Conservation (phyloP, 2,329 filamentous ascomycete species). For the Aspergillus pseudoterreus region DNA sequence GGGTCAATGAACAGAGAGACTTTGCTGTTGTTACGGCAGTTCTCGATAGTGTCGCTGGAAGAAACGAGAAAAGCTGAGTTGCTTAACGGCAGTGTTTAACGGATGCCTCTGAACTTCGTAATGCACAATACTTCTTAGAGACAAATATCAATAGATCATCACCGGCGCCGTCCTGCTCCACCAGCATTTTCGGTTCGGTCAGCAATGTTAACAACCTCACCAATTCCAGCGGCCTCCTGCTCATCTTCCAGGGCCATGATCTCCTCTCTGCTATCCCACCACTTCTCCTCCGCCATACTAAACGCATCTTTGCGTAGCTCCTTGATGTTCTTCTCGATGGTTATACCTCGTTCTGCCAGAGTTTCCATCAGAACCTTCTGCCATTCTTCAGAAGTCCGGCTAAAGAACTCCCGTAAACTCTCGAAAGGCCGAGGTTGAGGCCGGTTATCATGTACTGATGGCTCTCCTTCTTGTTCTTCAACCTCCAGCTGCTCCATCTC, state of each 20-base stretch:
- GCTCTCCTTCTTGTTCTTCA: constrained; percentile 35
- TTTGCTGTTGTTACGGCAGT: constrained; percentile 62
- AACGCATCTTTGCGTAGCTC: constrained; percentile 91
- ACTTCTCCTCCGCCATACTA: constrained; percentile 88
- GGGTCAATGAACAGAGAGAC: constrained; percentile 66
- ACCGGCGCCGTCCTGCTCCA: constrained; percentile 44
- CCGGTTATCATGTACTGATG: constrained; percentile 65
- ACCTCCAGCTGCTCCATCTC: constrained; percentile 37
- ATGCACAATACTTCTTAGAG: background rate
- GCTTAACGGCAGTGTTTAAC: no score
- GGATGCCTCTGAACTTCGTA: background rate
- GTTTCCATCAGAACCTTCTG: constrained; percentile 79
- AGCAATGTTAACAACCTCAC: constrained; percentile 84
- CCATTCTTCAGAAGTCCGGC: constrained; percentile 82
- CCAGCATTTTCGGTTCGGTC: constrained; percentile 61
- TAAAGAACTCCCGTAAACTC: constrained; percentile 85
- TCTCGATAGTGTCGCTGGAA: constrained; percentile 49
- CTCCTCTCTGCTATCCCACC: constrained; percentile 98
- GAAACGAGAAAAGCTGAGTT: background rate
- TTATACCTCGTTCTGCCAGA: constrained; percentile 62
- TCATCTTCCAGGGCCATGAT: constrained; percentile 89
- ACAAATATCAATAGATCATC: constrained; percentile 7
- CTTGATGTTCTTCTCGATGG: constrained; percentile 65
- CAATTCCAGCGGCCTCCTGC: constrained; percentile 91
- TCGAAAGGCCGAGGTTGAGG: constrained; percentile 83